These are phyloP conservation scores for Tuber aestivum DNA, from an alignment of 495 filamentous ascomycete species.

Conservation along the genomic window DNA sequence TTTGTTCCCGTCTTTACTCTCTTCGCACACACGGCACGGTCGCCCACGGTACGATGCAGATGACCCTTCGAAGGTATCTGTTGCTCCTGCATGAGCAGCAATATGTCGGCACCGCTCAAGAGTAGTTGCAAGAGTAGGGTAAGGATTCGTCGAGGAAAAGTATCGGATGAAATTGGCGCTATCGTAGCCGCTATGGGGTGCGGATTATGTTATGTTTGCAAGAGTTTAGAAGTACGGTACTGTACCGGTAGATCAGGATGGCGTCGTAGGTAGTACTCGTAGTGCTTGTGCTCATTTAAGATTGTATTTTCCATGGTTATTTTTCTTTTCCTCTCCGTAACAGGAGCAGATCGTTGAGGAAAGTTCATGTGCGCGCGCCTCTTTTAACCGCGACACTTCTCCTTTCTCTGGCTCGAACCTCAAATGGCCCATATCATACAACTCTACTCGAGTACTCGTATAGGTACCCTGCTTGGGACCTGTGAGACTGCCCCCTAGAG, in stretches of 20 bases:
- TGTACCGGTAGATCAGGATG: neutral
- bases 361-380: neutral
- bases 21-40: neutral
- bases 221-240: neutral
- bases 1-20: neutral
- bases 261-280: neutral
- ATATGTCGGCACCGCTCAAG: slow-evolving; percentile 14
- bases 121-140: slow-evolving; percentile 13
- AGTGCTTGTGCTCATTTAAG: neutral
- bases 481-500: neutral
- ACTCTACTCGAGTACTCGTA: neutral
- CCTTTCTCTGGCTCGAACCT: neutral
- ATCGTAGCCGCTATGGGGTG: neutral
- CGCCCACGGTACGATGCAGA: neutral
- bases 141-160: slow-evolving; percentile 9
- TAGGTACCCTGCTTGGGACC: neutral
- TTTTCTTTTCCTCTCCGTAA: neutral
- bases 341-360: neutral
- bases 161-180: neutral
- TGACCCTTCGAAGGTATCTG: neutral
- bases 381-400: slow-evolving; percentile 2
- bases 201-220: neutral
- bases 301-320: neutral
- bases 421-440: neutral
- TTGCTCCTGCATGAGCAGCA: slow-evolving; percentile 7